Evolutionary conservation across 75 land plant species (phyloP), one percentile per base, ranked within the genome.

Genomic region (Azolla pinnata): DNA sequence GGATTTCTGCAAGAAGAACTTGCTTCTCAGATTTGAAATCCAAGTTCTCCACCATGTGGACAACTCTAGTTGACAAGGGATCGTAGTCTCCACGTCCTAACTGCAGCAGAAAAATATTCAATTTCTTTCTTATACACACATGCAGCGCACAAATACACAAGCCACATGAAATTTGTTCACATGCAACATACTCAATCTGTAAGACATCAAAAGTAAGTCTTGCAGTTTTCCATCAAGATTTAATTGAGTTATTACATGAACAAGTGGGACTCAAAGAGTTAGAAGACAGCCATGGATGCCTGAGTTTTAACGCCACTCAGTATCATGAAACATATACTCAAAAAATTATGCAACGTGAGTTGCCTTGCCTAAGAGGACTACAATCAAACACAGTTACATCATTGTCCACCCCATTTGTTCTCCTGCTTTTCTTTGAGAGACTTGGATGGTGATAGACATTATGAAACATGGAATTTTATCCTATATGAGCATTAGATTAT

Each of bases 51-150:
- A 68, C 46, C 26, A 68, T 38, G 49, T 61, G 71, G 18, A 68
- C 49, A 12, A 68, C 71, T 40, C 54, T 68, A 24, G 71, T 61
- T 27, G 25, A 38, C 38, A 64, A 46, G 14, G 49, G 64, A 34
- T 68, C 61, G 35, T 40, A 68, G 29, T 68, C 64, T 33, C 71
- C 71, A 54, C 62, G 54, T 42, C 64, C 71, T 31, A 68, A 29
- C 71, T 68, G 71, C 59, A 30, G 2, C 17, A 48, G 24, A 45
- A 0, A 12, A 48, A 26, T 59, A 33, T 8, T 38, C 42, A 8
- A 56, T 29, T 19, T 4, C 26, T 7, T 5, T 9, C 28, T 56
- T 30, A 8, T 7, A 26, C 5, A 26, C n/a, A n/a, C 20, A 26
- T 4, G 14, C n/a, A 8, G 17, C 7, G n/a, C 17, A 24, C 27